Conservation (phyloP, 805 yeast species). For the Lachancea sp. region DNA sequence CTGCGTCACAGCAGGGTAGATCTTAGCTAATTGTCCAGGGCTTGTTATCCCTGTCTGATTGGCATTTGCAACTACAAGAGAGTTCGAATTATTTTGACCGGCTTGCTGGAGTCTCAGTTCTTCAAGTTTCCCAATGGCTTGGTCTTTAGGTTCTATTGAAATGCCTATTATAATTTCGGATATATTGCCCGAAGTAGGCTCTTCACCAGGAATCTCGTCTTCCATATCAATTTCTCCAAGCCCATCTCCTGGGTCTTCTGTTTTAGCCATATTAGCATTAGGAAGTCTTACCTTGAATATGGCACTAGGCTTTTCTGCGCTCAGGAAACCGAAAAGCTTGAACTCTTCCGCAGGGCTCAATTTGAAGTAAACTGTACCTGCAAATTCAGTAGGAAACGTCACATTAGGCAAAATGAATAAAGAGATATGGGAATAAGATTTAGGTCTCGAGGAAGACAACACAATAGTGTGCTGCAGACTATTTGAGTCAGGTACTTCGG, state of each 20-base stretch:
- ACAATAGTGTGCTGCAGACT: conserved; percentile 34
- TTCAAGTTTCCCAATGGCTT: conserved; percentile 54
- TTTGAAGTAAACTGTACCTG: conserved; percentile 87
- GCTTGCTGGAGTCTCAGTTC: conserved; percentile 34
- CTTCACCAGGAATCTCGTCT: conserved; percentile 28
- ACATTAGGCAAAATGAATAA: conserved; percentile 81
- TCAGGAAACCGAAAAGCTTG: conserved; percentile 58
- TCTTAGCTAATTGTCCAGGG: conserved; percentile 29
- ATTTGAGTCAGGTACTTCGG: conserved; percentile 34
- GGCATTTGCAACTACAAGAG: conserved; percentile 28
- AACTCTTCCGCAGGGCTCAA: conserved; percentile 55
- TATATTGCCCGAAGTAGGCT: conserved; percentile 34
- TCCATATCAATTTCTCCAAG: conserved; percentile 55
- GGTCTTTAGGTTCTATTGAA: conserved; percentile 74
- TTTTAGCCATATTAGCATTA: conserved; percentile 10
- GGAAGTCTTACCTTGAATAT: conserved; percentile 67
- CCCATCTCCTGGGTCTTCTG: conserved; percentile 29
- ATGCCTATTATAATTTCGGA: conserved; percentile 60
- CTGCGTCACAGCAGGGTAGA: conserved; percentile 44
- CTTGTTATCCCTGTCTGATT: conserved; percentile 20
- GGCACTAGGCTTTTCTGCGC: conserved; percentile 74
- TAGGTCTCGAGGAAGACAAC: conserved; percentile 32
- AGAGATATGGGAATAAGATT: conserved; percentile 60
- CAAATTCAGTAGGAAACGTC: conserved; percentile 57
- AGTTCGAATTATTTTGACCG: conserved; percentile 12